Evolutionary conservation across 805 yeast species (phyloP), one percentile per base, ranked within the genome.

Genomic region (Peterozyma xylosa): DNA sequence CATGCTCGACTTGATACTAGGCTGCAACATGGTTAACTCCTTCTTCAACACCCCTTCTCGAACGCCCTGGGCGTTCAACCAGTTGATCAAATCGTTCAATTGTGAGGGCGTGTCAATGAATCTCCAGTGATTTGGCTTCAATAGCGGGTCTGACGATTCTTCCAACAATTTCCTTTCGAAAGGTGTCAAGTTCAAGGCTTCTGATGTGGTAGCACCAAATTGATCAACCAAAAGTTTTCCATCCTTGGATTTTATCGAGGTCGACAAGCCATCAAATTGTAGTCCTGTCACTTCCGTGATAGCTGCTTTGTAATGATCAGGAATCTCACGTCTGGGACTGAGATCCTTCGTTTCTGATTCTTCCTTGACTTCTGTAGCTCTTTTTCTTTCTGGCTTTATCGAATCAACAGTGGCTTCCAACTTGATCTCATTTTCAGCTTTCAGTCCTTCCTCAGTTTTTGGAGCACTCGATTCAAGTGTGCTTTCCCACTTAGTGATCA

Each of bases 51-150:
- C 69, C 14, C 78, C 70, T 55, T 89, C 97, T 38, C 95, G 66
- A 42, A 65, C 67, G 2, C 96, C 96, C 73, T 82, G 78, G 3
- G 76, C 79, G 51, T 83, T 80, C 41, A 89, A 65, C 87, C 91
- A 83, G n/a, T 62, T 57, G 9, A 81, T 46, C 21, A 90, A 56
- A 11, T 57, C 57, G 1, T 74, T 76, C 30, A 88, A 59, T 35
- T 83, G 82, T n/a, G 71, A 74, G 0, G 73, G 67, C 2, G 57
- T 64, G 50, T 88, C 95, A 50, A 79, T 75, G 52, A 60, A 86
- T 43, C 82, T 74, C 97, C 97, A 89, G 33, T 76, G 75, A 5
- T 61, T 48, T 1, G 74, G 67, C 11, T 70, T 60, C 9, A 80
- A 51, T 17, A 86, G 56, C 5, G 79, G 74, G 44, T 71, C 76